Percentiles rank a stretch among this genome's conserved stretches.
These are phyloP conservation scores for Mycena galericulata DNA, from an alignment of 768 basidiomycete species.

Conservation along the genomic window DNA sequence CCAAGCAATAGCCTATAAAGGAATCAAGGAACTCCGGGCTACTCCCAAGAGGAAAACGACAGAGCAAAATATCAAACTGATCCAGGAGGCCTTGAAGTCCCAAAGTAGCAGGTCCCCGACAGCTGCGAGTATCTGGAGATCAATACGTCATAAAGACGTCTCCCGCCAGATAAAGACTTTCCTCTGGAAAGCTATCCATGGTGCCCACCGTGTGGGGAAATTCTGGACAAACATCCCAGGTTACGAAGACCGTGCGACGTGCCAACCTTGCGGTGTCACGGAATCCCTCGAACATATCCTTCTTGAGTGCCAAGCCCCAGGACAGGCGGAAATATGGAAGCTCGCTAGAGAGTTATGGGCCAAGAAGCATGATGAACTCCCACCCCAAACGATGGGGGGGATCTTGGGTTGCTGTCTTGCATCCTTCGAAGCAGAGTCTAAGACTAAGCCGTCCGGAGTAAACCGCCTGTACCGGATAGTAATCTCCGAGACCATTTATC, in stretches of 20 bases:
- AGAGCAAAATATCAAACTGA: not conserved
- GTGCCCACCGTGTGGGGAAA: constrained; percentile 4
- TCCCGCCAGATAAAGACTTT: constrained; percentile 12
- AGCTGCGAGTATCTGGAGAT: not conserved
- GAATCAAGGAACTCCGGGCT: no score
- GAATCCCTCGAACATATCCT: no score
- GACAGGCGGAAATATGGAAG: not conserved
- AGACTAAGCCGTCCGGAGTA: not conserved
- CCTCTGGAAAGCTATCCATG: constrained; percentile 15
- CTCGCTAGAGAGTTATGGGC: not conserved
- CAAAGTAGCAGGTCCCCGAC: not conserved
- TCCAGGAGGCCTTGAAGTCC: not conserved
- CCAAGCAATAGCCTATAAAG: no score
- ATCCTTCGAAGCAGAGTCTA: not conserved
- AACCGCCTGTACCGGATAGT: not conserved
- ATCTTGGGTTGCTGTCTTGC: not conserved
- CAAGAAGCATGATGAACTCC: not conserved
- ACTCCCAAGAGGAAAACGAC: no score
- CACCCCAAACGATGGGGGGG: not conserved
- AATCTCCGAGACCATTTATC: no score
- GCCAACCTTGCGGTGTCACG: not conserved
- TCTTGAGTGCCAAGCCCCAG: not conserved
- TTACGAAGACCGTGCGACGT: constrained; percentile 3
- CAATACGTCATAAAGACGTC: no score
- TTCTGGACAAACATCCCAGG: constrained; percentile 30